These are phyloP conservation scores for Solanum chiquidenum DNA, from an alignment of 257 asterid species.

Conservation along the genomic window DNA sequence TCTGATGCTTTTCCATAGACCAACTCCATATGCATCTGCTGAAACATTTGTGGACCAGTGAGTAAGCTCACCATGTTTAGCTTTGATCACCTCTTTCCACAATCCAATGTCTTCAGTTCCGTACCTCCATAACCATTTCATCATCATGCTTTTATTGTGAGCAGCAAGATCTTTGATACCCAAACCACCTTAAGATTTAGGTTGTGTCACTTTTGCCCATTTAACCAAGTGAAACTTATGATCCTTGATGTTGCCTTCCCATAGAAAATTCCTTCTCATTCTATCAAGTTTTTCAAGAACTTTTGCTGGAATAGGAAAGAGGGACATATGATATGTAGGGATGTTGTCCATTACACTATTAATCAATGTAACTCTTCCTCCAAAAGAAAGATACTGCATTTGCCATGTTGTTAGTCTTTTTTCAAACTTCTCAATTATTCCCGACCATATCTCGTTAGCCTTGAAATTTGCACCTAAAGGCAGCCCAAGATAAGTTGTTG, in stretches of 20 bases:
- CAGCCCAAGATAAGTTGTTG: too few relatives aligned
- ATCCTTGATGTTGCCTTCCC: neutral
- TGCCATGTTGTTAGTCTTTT: too few relatives aligned
- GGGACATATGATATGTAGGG: too few relatives aligned
- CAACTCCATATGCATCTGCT: neutral
- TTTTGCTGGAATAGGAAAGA: too few relatives aligned
- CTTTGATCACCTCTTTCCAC: neutral
- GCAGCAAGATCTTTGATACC: neutral
- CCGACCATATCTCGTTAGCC: too few relatives aligned
- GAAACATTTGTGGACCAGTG: neutral
- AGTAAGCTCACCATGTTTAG: neutral
- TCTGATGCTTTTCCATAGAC: neutral
- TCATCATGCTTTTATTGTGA: too few relatives aligned
- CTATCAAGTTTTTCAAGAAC: too few relatives aligned
- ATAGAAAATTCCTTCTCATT: neutral
- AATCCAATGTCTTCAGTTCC: neutral
- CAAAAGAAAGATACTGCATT: too few relatives aligned
- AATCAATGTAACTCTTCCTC: too few relatives aligned
- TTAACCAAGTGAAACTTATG: neutral
- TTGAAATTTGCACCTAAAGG: too few relatives aligned
- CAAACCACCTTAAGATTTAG: neutral
- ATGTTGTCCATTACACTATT: too few relatives aligned
- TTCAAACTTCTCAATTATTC: too few relatives aligned
- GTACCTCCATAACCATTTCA: neutral
- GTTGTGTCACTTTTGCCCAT: neutral